These are phyloP conservation scores for Pleochaeta shiraiana DNA, from an alignment of 2,329 filamentous ascomycete species.

Conservation along the genomic window DNA sequence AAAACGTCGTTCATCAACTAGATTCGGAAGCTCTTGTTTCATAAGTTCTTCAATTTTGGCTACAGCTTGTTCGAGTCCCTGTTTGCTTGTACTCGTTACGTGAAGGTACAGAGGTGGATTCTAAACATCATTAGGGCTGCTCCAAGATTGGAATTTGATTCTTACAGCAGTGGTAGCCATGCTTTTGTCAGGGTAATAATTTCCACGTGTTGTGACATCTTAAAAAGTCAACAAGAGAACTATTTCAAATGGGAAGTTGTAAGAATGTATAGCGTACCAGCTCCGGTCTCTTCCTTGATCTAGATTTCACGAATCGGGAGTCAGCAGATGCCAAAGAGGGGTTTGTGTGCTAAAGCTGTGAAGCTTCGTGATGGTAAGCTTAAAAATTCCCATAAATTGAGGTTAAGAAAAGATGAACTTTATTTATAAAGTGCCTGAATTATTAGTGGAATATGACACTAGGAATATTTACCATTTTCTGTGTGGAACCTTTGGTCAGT, in stretches of 20 bases:
- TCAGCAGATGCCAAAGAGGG: slow-evolving; percentile 86
- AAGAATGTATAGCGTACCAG: slow-evolving; percentile 57
- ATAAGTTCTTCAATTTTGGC: slow-evolving; percentile 84
- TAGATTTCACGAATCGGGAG: slow-evolving; percentile 69
- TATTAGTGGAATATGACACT: slow-evolving; percentile 46
- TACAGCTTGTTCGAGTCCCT: slow-evolving; percentile 76
- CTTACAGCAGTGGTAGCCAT: slow-evolving; percentile 87
- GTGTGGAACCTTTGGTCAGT: slow-evolving; percentile 88
- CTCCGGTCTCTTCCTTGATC: slow-evolving; percentile 99
- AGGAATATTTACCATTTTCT: slow-evolving; percentile 97
- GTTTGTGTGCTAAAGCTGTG: slow-evolving; percentile 36
- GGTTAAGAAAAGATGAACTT: slow-evolving; percentile 13
- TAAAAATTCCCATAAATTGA: slow-evolving; percentile 34
- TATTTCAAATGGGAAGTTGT: slow-evolving; percentile 20
- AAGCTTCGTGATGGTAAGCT: slow-evolving; percentile 41
- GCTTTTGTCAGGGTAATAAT: slow-evolving; percentile 91
- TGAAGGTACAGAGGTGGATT: slow-evolving; percentile 89
- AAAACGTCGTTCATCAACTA: slow-evolving; percentile 88
- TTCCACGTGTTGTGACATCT: slow-evolving; percentile 98
- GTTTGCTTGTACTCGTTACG: slow-evolving; percentile 78
- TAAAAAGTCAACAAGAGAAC: slow-evolving; percentile 36
- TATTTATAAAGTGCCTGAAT: slow-evolving; percentile 21
- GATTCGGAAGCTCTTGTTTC: slow-evolving; percentile 83
- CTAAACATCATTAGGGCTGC: slow-evolving; percentile 24
- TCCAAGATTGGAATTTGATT: background rate